Percentiles rank a stretch among this genome's conserved stretches.
Conservation (phyloP, 2,329 filamentous ascomycete genomes). For the Xylariomycetidae sp. region DNA sequence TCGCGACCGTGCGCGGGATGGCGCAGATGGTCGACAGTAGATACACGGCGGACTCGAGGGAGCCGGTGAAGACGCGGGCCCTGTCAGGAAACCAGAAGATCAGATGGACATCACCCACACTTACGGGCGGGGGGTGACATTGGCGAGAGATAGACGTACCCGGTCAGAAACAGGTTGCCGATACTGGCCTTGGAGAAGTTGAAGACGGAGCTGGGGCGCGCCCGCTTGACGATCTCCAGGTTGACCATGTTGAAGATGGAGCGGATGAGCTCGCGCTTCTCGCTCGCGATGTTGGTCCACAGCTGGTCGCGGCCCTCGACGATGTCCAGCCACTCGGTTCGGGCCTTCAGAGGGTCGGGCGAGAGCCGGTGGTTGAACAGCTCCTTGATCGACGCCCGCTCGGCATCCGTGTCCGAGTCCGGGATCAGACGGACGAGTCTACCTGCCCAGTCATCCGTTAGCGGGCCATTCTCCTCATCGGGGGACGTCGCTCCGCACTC, state of each 20-base stretch:
- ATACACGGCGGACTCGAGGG: conserved; percentile 89
- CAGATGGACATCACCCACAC: no score
- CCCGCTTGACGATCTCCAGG: conserved; percentile 71
- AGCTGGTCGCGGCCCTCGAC: conserved; percentile 74
- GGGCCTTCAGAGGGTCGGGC: conserved; percentile 51
- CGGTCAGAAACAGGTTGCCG: conserved; percentile 75
- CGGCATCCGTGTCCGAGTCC: conserved; percentile 50
- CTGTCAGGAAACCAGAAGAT: no score
- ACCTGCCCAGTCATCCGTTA: conserved; percentile 47
- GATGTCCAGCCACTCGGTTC: conserved; percentile 80
- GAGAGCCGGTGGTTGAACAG: conserved; percentile 86
- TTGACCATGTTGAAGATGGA: conserved; percentile 72
- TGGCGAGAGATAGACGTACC: no score
- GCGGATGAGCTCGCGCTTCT: conserved; percentile 71
- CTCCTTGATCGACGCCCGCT: conserved; percentile 68
- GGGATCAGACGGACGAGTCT: conserved; percentile 89
- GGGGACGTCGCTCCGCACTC: no score
- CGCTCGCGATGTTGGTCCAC: conserved; percentile 65
- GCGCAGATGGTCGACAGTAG: conserved; percentile 79
- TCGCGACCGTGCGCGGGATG: conserved; percentile 69
- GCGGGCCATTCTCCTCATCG: no score
- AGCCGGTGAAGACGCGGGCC: conserved; percentile 83
- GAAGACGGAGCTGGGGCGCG: conserved; percentile 66
- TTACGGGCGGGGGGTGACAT: no score
- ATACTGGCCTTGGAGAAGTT: conserved; percentile 72